These are phyloP conservation scores for Aspergillus affinis DNA, from an alignment of 495 filamentous ascomycete genomes.

Conservation along the genomic window DNA sequence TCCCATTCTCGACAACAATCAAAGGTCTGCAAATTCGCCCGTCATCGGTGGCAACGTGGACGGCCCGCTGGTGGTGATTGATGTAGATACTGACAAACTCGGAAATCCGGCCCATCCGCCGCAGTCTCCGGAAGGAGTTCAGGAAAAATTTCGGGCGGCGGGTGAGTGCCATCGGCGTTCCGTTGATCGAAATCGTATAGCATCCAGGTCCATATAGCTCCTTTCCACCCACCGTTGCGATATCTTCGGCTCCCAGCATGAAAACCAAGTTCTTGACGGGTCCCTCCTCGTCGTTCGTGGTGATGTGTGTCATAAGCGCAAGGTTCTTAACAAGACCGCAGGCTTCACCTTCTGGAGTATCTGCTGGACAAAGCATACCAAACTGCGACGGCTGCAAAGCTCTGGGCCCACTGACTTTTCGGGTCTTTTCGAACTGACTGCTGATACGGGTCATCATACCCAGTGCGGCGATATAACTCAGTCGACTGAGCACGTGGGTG, in stretches of 20 bases:
- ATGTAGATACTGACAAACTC: conserved; percentile 95
- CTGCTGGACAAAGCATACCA: conserved; percentile 93
- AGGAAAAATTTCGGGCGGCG: conserved; percentile 81
- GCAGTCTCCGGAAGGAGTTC: conserved; percentile 74
- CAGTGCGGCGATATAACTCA: conserved; percentile 96
- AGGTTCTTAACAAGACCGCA: conserved; percentile 98
- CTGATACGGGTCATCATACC: conserved; percentile 99
- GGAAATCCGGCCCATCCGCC: conserved; percentile 84
- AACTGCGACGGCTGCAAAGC: conserved; percentile 96
- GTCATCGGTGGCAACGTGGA: conserved; percentile 96
- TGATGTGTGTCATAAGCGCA: conserved; percentile 99
- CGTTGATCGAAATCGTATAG: conserved; percentile 92
- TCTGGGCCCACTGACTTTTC: conserved; percentile 92
- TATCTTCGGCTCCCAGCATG: conserved; percentile 75
- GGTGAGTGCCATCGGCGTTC: conserved; percentile 84
- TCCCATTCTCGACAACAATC: conserved; percentile 86
- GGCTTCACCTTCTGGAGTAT: conserved; percentile 97
- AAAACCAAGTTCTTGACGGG: conserved; percentile 80
- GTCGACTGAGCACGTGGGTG: conserved; percentile 89
- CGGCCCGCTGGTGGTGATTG: conserved; percentile 84
- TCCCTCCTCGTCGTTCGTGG: conserved; percentile 88
- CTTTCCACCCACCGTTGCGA: conserved; percentile 67
- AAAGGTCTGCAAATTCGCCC: conserved; percentile 93
- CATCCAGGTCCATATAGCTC: conserved; percentile 81
- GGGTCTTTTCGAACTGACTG: conserved; percentile 97